Conservation (phyloP, 2,329 filamentous ascomycete genomes). For the Colletotrichum orbiculare region DNA sequence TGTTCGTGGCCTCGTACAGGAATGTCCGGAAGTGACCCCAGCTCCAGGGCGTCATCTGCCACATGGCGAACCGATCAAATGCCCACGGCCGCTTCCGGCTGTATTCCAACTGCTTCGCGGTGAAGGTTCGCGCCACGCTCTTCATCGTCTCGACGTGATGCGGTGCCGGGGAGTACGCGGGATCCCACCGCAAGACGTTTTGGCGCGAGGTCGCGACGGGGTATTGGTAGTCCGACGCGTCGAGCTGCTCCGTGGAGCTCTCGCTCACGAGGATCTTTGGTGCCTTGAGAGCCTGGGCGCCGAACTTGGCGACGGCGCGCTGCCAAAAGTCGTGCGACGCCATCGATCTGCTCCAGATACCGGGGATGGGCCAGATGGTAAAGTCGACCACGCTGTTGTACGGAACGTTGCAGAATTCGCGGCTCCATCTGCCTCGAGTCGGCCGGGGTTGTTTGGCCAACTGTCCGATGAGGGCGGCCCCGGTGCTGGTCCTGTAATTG, state of each 20-base stretch:
- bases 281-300: constrained; percentile 1
- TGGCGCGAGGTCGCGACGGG: not conserved
- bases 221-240: not conserved
- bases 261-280: constrained; percentile 4
- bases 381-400: not conserved
- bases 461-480: not conserved
- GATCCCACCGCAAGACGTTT: not conserved
- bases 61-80: constrained; percentile 21
- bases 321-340: constrained; percentile 25
- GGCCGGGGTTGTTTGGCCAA: not conserved
- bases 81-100: constrained; percentile 18
- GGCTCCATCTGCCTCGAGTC: not conserved
- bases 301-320: constrained; percentile 7
- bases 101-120: constrained; percentile 11
- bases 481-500: not conserved
- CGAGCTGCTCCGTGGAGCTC: no score
- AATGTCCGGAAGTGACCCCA: not conserved
- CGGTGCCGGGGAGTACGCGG: not conserved
- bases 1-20: not conserved
- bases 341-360: constrained; percentile 2
- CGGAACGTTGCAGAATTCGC: no score
- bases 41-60: constrained; percentile 28
- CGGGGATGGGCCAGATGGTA: not conserved
- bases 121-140: not conserved
- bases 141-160: not conserved